A percentile compares a stretch with the other conserved stretches of the same genome.
These are phyloP conservation scores for Trichosanthes truncata DNA, from an alignment of 306 rosid species.

Conservation along the genomic window DNA sequence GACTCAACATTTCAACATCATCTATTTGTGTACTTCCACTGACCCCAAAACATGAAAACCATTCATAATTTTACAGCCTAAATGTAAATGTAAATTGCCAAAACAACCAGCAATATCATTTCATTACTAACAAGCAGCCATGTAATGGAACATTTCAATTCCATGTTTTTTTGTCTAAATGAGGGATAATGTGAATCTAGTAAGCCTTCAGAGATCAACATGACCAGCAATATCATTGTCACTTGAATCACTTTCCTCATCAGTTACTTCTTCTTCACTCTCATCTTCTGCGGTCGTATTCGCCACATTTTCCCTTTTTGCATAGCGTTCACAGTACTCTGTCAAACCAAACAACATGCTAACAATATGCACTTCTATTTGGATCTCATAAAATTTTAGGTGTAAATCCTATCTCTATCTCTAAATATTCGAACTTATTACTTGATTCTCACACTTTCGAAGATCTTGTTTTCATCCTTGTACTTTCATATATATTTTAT, in stretches of 20 bases:
- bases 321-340: slow-evolving; percentile 93
- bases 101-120: background rate
- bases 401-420: background rate
- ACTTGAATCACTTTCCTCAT: slow-evolving; percentile 62
- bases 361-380: background rate
- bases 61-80: background rate
- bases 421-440: background rate
- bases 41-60: background rate
- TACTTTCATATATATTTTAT: no score
- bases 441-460: background rate
- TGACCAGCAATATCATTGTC: slow-evolving; percentile 87
- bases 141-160: background rate
- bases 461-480: background rate
- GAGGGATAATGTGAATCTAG: background rate
- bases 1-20: background rate
- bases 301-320: slow-evolving; percentile 60
- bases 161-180: background rate
- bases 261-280: slow-evolving; percentile 61
- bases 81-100: background rate
- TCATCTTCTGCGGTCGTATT: slow-evolving; percentile 57
- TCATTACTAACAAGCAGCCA: background rate
- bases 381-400: background rate
- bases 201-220: slow-evolving; percentile 44
- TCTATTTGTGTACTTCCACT: background rate
- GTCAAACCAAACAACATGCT: slow-evolving; percentile 17